phyloP scores from a whole-genome alignment of 2,329 filamentous ascomycete species.

The Mycocentrospora acerina region DNA sequence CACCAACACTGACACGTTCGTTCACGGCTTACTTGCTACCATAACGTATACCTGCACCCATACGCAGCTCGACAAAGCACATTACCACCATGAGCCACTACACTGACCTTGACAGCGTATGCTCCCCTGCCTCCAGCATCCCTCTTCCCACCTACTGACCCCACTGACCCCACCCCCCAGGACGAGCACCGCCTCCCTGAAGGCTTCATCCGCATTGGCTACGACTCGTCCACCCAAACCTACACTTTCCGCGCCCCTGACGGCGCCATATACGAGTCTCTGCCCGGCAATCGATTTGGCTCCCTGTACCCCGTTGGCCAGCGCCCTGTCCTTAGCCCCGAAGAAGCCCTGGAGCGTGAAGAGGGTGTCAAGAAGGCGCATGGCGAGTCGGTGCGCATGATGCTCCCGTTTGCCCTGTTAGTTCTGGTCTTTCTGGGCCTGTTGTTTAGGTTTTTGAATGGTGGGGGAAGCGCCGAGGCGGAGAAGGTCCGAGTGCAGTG shows the following conservation, averaged over 20 bases:
- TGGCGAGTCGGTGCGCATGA: conserved; percentile 52
- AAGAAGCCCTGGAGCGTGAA: conserved; percentile 23
- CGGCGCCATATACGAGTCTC: conserved; percentile 55
- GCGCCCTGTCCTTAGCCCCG: conserved; percentile 10
- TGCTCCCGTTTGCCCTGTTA: conserved; percentile 61
- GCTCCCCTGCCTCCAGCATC: neutral
- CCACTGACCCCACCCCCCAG: conserved; percentile 12
- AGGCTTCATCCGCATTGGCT: conserved; percentile 58
- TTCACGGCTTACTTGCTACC: neutral
- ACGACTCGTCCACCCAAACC: conserved; percentile 57
- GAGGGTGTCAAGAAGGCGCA: conserved; percentile 20
- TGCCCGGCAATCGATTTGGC: conserved; percentile 54
- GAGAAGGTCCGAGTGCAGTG: conserved; percentile 18
- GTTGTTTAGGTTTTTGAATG: conserved; percentile 34
- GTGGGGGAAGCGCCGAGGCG: conserved; percentile 10
- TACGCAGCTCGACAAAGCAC: neutral
- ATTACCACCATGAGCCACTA: conserved; percentile 26
- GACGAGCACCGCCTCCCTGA: conserved; percentile 57
- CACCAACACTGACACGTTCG: too few relatives aligned
- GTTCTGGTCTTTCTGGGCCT: conserved; percentile 54
- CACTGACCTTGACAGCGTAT: conserved; percentile 26
- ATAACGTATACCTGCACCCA: neutral
- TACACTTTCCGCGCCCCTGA: conserved; percentile 56
- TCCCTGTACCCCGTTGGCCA: conserved; percentile 34
- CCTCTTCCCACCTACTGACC: neutral